Evolutionary conservation across 2,329 filamentous ascomycete genomes (phyloP), one percentile per base, ranked within the genome.

Genomic region (Scleromitrula shiraiana): DNA sequence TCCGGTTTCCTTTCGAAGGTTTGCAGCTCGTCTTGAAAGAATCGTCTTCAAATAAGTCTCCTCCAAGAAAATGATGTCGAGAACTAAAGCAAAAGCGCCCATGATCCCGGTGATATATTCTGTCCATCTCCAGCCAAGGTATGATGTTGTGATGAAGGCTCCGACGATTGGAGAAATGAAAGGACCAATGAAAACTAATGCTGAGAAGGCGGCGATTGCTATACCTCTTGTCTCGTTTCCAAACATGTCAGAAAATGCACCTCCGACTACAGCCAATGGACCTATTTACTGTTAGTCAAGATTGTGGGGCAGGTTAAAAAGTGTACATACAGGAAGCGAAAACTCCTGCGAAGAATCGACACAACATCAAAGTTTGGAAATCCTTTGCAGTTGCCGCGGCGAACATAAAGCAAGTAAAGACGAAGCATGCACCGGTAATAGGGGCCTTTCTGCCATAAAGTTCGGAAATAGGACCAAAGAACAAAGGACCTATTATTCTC

Each of bases 381-480:
- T 79, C 76, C 40, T 68, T 65, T 0, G 76, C 74, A 2, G 75
- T 70, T 3, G 72, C 76, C 6, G 75, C 70, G 0, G 74, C 71
- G 43, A 80, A 72, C 50, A 76, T 70, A 53, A 78, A 77, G 44
- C 77, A 68, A 1, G 67, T 66, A 46, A 77, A 76, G 10, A 70
- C 51, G 12, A 50, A 46, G 29, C 37, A 51, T 19, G 46, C 50
- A 15, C 23, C 42, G 8, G 43, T 70, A 59, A 82, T 78, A 10
- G 83, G 68, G 20, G 73, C 59, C 55, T 82, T 74, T 4, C 77
- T 70, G 5, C 77, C 81, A 44, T 75, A 78, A 12, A 84, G 61
- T 57, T 86, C 82, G 30, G 76, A 71, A 20, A 85, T 62, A 0
- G 81, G 80, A 2, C 81, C 82, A 77, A 80, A 85, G 2, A 85